phyloP scores from a whole-genome alignment of 202 grass and related monocot genomes.

The Cymbopogon flexuosus region DNA sequence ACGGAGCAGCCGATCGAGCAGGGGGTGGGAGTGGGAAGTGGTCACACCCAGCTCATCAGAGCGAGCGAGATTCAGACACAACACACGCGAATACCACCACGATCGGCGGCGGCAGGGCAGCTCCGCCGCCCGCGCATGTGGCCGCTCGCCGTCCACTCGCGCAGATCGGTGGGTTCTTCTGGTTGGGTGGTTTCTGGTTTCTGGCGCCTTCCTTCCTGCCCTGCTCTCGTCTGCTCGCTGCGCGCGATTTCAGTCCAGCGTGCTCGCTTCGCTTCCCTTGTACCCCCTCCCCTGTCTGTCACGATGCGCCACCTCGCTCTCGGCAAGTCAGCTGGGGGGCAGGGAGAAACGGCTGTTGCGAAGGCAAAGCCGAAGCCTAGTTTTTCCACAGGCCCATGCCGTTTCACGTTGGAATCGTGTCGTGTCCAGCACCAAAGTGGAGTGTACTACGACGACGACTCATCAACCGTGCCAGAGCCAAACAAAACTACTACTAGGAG shows the following conservation, averaged over 20 bases:
- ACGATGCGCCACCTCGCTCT: not conserved
- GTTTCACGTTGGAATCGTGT: slow-evolving; percentile 15
- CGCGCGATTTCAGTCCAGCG: not conserved
- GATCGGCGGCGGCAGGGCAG: not conserved
- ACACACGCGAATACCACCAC: not conserved
- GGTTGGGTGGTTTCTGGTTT: not conserved
- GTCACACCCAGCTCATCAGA: slow-evolving; percentile 17
- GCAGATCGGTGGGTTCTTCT: too few relatives aligned
- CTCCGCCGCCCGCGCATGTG: not conserved
- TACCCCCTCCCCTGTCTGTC: not conserved
- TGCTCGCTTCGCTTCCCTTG: not conserved
- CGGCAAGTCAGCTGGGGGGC: too few relatives aligned
- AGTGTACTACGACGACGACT: too few relatives aligned
- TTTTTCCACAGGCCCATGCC: too few relatives aligned
- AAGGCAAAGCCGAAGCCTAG: too few relatives aligned
- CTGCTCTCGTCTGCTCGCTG: too few relatives aligned
- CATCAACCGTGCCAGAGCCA: not conserved
- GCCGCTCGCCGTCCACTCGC: not conserved
- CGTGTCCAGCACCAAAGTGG: not conserved
- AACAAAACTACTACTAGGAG: not conserved
- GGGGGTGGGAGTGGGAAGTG: not conserved
- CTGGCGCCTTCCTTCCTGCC: not conserved
- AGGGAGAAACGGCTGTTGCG: too few relatives aligned
- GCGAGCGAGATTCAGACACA: too few relatives aligned
- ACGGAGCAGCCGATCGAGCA: not conserved